These are phyloP conservation scores for Ulota crispa DNA, from an alignment of 225 moss, liverwort and hornwort species.

Conservation along the genomic window DNA sequence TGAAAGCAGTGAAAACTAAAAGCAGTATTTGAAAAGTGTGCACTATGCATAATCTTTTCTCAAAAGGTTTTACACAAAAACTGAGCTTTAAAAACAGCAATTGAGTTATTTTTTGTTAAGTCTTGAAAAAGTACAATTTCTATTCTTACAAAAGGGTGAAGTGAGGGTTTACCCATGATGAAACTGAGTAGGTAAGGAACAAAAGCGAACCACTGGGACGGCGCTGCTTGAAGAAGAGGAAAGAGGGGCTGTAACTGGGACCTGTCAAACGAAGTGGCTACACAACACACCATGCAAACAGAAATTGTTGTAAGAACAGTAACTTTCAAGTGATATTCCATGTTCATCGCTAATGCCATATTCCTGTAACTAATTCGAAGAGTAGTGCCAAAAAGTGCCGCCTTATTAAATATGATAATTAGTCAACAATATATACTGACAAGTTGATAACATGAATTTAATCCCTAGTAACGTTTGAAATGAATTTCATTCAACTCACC, in stretches of 20 bases:
- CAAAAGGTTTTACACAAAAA: not conserved
- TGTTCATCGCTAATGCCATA: not conserved
- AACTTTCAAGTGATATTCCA: not conserved
- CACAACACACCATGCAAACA: not conserved
- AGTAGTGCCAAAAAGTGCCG: not conserved
- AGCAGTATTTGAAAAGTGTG: not conserved
- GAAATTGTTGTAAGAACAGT: not conserved
- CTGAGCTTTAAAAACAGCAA: not conserved
- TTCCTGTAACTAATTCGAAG: not conserved
- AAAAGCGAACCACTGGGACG: conserved; percentile 42
- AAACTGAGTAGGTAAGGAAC: conserved; percentile 79
- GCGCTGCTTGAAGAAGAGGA: conserved; percentile 54
- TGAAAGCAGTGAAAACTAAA: not conserved
- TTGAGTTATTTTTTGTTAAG: not conserved
- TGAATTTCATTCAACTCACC: conserved; percentile 37
- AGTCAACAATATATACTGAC: not conserved
- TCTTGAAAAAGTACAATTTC: not conserved
- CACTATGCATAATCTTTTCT: not conserved
- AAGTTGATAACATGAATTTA: not conserved
- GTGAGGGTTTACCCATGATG: conserved; percentile 61
- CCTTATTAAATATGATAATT: too few relatives aligned
- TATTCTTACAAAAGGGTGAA: not conserved
- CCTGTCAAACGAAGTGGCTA: conserved; percentile 71
- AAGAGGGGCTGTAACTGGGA: conserved; percentile 76
- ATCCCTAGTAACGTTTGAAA: not conserved